phyloP scores from a whole-genome alignment of 805 yeast species.

The Priceomyces fermenticarens region DNA sequence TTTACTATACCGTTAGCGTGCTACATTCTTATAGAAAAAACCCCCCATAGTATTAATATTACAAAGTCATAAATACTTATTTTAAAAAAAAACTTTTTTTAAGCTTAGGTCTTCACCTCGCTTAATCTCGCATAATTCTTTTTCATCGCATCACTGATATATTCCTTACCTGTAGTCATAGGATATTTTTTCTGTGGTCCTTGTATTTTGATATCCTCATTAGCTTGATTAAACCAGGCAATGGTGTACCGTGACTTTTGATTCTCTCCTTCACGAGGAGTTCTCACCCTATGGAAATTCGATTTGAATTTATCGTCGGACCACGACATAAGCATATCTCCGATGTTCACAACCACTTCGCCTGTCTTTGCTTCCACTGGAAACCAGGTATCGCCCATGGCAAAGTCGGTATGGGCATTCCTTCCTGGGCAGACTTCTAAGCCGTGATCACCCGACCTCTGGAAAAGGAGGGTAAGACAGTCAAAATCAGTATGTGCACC shows the following conservation, averaged over 20 bases:
- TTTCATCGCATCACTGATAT: constrained; percentile 31
- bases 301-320: constrained; percentile 26
- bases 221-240: constrained; percentile 35
- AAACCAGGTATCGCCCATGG: constrained; percentile 30
- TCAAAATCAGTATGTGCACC: constrained; percentile 38
- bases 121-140: constrained; percentile 17
- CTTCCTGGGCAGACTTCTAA: constrained; percentile 36
- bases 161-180: constrained; percentile 25
- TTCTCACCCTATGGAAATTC: constrained; percentile 32
- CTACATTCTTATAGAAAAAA: too few relatives aligned
- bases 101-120: too few relatives aligned
- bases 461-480: constrained; percentile 29
- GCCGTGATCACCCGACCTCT: constrained; percentile 33
- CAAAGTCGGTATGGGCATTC: constrained; percentile 32
- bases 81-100: too few relatives aligned
- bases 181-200: constrained; percentile 13
- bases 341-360: constrained; percentile 33
- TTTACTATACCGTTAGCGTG: too few relatives aligned
- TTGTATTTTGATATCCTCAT: constrained; percentile 18
- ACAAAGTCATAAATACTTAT: too few relatives aligned
- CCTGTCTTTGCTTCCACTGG: constrained; percentile 30
- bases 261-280: constrained; percentile 23
- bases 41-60: too few relatives aligned
- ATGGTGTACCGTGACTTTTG: constrained; percentile 26
- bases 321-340: constrained; percentile 40